Evolutionary conservation across 148 eudicot genomes (phyloP), one percentile per base, ranked within the genome.

Genomic region (Camellia granthamiana): DNA sequence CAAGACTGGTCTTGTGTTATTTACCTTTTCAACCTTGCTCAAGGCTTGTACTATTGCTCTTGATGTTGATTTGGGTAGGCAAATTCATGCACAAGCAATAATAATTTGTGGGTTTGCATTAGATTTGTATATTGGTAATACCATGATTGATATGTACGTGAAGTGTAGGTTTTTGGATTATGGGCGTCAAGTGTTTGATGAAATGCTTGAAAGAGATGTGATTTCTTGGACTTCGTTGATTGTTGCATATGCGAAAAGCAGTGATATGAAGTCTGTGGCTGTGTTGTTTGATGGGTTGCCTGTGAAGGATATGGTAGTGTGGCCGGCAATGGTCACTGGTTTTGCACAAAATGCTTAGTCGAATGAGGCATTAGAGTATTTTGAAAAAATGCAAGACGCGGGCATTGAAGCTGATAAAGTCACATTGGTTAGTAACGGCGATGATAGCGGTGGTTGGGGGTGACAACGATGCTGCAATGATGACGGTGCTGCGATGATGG

Each of bases 141-240:
- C 84, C 7, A 81, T 89, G 90, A 81, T 91, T 66, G 84, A 86
- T 72, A 79, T 87, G 79, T 91, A 89, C 72, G 84, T 87, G 51
- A 89, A 81, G 65, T 88, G 90, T 43, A 89, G 88, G 59, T 74
- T 21, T 52, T 76, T 89, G 87, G 84, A 49, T 21, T 74, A 84
- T 78, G 93, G 88, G 8, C 85, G 81, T 2, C 83, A 78, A 30
- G 89, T 89, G 86, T 90, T 89, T 23, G 90, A 90, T 81, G 90
- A 90, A 84, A 90, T 90, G 89, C 83, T 85, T 74, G 83, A 75
- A n/a, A 89, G 83, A 72, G 91, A 87, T 80, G 83, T 74, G 38
- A 71, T 90, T 5, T 82, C 90, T 30, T 82, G 83, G 85, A 86
- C 91, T 8, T 74, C 87, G 3, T 71, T 90, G 86, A 86, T 90